Conservation (phyloP, 2,329 filamentous ascomycete genomes). For the Verticillium nubilum region DNA sequence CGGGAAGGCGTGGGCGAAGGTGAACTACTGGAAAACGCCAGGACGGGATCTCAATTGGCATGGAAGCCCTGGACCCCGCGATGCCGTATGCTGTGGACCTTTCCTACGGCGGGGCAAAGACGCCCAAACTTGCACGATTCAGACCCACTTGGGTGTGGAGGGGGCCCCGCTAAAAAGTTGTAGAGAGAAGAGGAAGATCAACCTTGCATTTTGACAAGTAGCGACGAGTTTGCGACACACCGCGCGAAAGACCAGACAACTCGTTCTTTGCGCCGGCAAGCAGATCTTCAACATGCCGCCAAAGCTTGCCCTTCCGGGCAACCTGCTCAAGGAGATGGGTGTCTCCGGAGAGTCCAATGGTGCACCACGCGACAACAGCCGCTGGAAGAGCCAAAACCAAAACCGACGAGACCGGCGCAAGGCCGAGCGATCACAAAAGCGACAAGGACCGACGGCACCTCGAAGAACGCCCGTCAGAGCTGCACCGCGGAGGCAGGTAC, state of each 20-base stretch:
- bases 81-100: background rate
- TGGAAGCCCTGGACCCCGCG: background rate
- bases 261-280: background rate
- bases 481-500: constrained; percentile 4
- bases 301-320: constrained; percentile 35
- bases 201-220: background rate
- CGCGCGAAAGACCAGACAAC: background rate
- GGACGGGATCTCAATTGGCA: background rate
- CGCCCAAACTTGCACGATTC: background rate
- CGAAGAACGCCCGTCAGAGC: background rate
- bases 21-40: background rate
- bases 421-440: constrained; percentile 55
- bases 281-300: constrained; percentile 17
- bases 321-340: constrained; percentile 38
- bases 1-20: background rate
- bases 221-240: background rate
- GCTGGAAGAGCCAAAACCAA: constrained; percentile 12
- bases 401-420: constrained; percentile 62
- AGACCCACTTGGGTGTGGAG: background rate
- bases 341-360: constrained; percentile 1
- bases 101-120: background rate
- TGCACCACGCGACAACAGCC: constrained; percentile 4
- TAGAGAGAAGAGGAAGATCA: background rate
- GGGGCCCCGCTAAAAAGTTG: background rate
- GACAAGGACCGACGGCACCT: background rate